Base-by-base conservation (phyloP, 768 basidiomycete species). In the Leccinum subtestaceum region DNA sequence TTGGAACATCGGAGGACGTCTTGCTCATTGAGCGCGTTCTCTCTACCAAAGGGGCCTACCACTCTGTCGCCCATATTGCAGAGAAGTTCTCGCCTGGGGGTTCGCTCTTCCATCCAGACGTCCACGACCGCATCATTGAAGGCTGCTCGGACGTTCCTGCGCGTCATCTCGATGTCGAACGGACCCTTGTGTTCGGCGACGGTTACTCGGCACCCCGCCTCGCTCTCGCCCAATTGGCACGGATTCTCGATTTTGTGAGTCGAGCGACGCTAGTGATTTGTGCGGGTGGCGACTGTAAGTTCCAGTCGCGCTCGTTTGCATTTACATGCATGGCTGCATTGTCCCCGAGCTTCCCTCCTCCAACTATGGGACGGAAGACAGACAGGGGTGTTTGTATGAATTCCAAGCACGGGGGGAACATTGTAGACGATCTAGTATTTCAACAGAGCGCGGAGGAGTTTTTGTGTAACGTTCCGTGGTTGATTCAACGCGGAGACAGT, bases 1-100 rank as follows among this genome's bases (percentile, higher is more conserved):
- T 34, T 4, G 10, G 40, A 5, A 1, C 12, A 0, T 36, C 34
- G 0, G 53, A 52, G 9, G 58, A 62, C 2, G 49, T 48, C 0
- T 13, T 67, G 1, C 53, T 67, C 5, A 34, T 67, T 6, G 63
- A 67, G 48, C 59, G 66, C 2, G 57, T 67, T 7, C 58, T 67
- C 17, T 65, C 66, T 4, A 47, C 56, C 0, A 45, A 10, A 9
- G 63, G 60, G 13, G 43, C 36, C 3, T 34, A 40, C 29, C 57
- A 63, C 15, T 63, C 51, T 0, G 59, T 59, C 4, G 36, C 57
- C 19, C 57, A 54, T 13, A 54, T 59, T 17, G 1, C 2, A 1
- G 62, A 55, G 10, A 34, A 19, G 1, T 53, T 52, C 5, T 43
- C 50, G 1, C 9, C 11, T 0, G 56, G 62, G 0, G 60, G 58